Conservation (phyloP, 345 rosid genomes). For the Lumnitzera littorea region DNA sequence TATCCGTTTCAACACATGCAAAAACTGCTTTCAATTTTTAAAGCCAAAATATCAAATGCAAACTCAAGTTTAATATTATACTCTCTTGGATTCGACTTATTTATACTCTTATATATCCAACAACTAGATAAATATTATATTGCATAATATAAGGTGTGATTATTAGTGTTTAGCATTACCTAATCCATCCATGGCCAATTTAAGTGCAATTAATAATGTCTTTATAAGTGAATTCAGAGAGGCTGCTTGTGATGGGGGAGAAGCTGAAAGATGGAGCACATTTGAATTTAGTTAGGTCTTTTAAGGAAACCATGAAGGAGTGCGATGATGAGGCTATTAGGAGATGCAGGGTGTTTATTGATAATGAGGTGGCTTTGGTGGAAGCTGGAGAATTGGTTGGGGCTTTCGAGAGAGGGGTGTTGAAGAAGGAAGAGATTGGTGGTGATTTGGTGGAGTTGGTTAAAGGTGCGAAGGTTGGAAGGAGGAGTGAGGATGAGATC, state of each 20-base stretch:
- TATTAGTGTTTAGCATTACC: no score
- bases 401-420: conserved; percentile 70
- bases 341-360: conserved; percentile 70
- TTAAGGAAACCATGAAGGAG: conserved; percentile 63
- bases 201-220: no score
- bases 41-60: no score
- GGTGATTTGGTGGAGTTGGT: conserved; percentile 62
- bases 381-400: conserved; percentile 90
- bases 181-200: no score
- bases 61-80: no score
- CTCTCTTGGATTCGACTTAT: no score
- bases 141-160: no score
- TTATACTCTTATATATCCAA: no score
- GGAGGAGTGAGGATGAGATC: conserved; percentile 38
- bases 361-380: conserved; percentile 51
- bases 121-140: no score
- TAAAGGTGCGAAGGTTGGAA: conserved; percentile 34
- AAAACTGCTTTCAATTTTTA: no score
- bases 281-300: conserved; percentile 86
- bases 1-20: no score
- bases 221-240: conserved; percentile 30
- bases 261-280: conserved; percentile 66
- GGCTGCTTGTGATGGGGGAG: conserved; percentile 62
- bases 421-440: conserved; percentile 37
- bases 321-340: conserved; percentile 70